Base-by-base conservation (phyloP, 345 rosid species). In the Aquilaria malaccensis region DNA sequence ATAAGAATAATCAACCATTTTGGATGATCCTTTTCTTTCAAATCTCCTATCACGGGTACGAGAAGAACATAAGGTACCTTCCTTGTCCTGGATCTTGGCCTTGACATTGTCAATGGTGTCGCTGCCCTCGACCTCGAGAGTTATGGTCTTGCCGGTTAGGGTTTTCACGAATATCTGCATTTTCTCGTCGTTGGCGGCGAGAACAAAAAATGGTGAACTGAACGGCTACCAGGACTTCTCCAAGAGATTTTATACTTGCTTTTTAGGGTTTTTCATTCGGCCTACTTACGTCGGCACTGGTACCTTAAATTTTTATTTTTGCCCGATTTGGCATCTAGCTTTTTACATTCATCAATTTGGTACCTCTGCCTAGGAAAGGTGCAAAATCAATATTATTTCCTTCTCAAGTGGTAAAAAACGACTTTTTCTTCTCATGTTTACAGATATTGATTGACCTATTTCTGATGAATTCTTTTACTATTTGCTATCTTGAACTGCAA, bases 111-210 rank as follows among this genome's bases (percentile, higher is more conserved):
- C 95, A 67, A 91, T 84, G 54, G 98, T 88, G 52, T 86, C 95
- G 49, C 89, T 81, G 80, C 90, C 81, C 89, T 91, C 96, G 12
- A 88, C 96, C 79, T 91, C 94, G 72, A 91, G 96, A 31, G 97
- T 91, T 11, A 91, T 91, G 68, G 98, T 91, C 80, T 91, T 91
- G 22, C 96, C 96, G 2, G 98, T 92, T 2, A 88, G 85, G 58
- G 96, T 88, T 72, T 85, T 89, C 71, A 89, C 98, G 71, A 92
- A 92, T 3, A 92, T 91, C 91, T 92, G 95, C 96, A 88, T 88
- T 67, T 67, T 75, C 6, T 33, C 66, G 63, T 63, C 48, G 33
- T 63, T 55, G 22, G 22, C 1, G 22, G 22, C 22, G 22, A 22
- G 22, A 29, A 31, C 0, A 15, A 13, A 11, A 6, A 7, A 13